Evolutionary conservation across 257 asterid species (phyloP), one percentile per base, ranked within the genome.

Genomic region (Prunella vulgaris): DNA sequence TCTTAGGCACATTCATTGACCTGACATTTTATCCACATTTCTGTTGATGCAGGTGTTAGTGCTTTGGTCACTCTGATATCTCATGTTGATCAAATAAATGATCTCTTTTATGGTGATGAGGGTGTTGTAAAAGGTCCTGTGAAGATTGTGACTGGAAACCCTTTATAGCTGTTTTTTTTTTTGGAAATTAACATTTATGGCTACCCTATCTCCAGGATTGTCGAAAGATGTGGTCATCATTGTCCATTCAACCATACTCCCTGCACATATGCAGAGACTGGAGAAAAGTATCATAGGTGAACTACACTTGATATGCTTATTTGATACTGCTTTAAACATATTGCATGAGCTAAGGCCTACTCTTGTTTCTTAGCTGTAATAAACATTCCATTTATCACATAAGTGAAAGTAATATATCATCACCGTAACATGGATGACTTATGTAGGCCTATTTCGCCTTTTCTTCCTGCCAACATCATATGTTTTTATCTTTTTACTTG

Each of bases 61-160:
- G 97, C 98, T 74, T 75, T 93, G 86, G 88, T 93, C 81, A 75
- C 83, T 66, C 81, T 90, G 78, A 53, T 90, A 78, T 84, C 96
- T 78, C 90, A 88, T 46, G 82, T 68, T 66, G 97, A 90, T 82
- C 92, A 86, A 78, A 81, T 85, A 69, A 76, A 77, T 32, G 83
- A 90, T 70, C 68, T 85, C 46, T 82, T 87, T 63, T 74, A 79
- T 59, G 82, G 89, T 28, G 80, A 81, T 20, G 83, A 81, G 77
- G 92, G 88, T 48, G 71, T 87, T 76, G 74, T 88, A 28, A 83
- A 85, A 81, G 98, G 98, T 92, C 62, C 18, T 51, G 48, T 73
- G 46, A 57, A 74, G 74, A 71, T 76, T 63, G 52, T 51, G 77
- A 32, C 53, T 62, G 59, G 35, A 75, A 35, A 46, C 68, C 69